phyloP scores from a whole-genome alignment of 1,284 basidiomycete species.

The Moniliella sp. region DNA sequence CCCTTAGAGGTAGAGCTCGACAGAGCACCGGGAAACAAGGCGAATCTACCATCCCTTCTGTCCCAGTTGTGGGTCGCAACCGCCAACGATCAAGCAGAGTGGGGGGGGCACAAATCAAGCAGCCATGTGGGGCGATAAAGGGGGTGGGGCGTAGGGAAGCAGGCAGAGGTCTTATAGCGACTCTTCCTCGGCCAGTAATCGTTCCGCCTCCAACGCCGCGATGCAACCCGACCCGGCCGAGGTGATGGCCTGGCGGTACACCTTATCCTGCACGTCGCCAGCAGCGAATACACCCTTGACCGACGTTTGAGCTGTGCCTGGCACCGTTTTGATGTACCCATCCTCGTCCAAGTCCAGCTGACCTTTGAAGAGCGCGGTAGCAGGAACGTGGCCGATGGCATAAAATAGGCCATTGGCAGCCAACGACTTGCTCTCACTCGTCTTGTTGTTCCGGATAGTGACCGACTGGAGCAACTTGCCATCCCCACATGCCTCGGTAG shows the following conservation, averaged over 20 bases:
- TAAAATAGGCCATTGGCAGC: constrained; percentile 86
- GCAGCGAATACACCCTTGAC: constrained; percentile 89
- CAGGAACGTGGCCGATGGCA: constrained; percentile 65
- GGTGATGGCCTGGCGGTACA: constrained; percentile 56
- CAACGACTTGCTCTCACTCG: constrained; percentile 61
- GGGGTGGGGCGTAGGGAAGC: too few species aligned
- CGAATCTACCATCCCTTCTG: too few species aligned
- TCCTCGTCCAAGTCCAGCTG: constrained; percentile 75
- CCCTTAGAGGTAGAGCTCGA: too few species aligned
- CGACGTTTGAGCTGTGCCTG: constrained; percentile 84
- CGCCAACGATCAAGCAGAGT: too few species aligned
- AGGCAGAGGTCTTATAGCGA: too few species aligned
- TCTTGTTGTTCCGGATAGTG: constrained; percentile 57
- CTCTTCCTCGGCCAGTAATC: constrained; percentile 75
- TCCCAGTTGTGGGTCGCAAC: too few species aligned
- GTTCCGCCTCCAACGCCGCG: constrained; percentile 82
- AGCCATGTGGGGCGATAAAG: too few species aligned
- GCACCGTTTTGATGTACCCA: constrained; percentile 85
- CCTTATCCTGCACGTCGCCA: constrained; percentile 96
- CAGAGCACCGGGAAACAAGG: too few species aligned
- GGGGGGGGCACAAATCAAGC: too few species aligned
- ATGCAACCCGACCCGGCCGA: constrained; percentile 39
- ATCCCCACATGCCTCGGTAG: constrained; percentile 76
- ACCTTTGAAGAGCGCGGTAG: constrained; percentile 62
- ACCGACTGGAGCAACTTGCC: constrained; percentile 71